phyloP scores from a whole-genome alignment of 805 yeast genomes.

The Starmera quercuum region DNA sequence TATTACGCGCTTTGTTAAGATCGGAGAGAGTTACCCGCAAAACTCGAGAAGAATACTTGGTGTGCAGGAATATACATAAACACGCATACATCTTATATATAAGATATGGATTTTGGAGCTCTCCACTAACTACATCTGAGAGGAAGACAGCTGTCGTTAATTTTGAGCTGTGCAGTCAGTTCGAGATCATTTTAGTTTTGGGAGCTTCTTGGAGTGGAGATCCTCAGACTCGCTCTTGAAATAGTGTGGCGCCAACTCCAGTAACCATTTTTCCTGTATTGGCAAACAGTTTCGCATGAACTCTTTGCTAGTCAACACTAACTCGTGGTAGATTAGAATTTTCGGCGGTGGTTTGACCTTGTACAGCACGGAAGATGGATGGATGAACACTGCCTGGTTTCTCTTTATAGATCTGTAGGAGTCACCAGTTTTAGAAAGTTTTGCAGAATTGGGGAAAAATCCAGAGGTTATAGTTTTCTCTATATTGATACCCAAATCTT shows the following conservation, averaged over 20 bases:
- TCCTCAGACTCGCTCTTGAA: constrained; percentile 6
- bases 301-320: constrained; percentile 80
- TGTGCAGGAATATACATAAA: too few species aligned
- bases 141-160: too few species aligned
- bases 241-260: constrained; percentile 63
- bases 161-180: too few species aligned
- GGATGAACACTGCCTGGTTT: constrained; percentile 69
- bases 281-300: constrained; percentile 80
- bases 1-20: too few species aligned
- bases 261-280: constrained; percentile 63
- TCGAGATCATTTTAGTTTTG: too few species aligned
- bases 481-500: constrained; percentile 62
- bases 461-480: constrained; percentile 84
- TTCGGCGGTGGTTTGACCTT: constrained; percentile 65
- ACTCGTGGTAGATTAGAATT: constrained; percentile 70
- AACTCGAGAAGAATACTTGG: too few species aligned
- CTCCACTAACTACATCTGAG: too few species aligned
- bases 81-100: too few species aligned
- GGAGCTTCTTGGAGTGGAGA: not conserved
- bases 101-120: too few species aligned
- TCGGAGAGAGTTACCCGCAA: too few species aligned
- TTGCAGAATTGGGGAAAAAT: constrained; percentile 95
- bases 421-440: constrained; percentile 68
- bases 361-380: constrained; percentile 76
- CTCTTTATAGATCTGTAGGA: constrained; percentile 56